Evolutionary conservation across 805 yeast species (phyloP), one percentile per base, ranked within the genome.

Genomic region (Candida argentea): DNA sequence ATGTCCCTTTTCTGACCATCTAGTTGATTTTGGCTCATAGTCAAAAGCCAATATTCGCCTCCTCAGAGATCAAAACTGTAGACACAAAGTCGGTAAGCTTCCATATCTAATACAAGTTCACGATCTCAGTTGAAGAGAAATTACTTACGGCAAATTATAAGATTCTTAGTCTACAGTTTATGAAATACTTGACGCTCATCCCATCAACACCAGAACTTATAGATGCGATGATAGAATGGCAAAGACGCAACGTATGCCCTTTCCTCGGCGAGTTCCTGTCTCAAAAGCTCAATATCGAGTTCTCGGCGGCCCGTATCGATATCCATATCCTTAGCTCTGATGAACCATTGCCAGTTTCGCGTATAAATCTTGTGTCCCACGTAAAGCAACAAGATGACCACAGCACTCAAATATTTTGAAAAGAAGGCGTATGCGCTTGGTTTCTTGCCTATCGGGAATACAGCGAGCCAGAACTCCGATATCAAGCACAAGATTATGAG

Each of bases 251-350:
- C 42, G 32, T 42, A 55, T 5, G 57, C 74, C 43, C 50, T 65
- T 48, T 76, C 80, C 47, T 71, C 79, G 3, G 60, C 63, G 27
- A 73, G 48, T 45, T 74, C 78, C 43, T 67, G 75, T 35, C 52
- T 60, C 27, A 75, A 44, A 24, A 69, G 48, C 15, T 74, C 80
- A 33, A 72, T 38, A 40, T 76, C 82, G 9, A 65, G 38, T 25
- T 67, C 71, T 36, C 78, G 64, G 47, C 80, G 67, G 29, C 85
- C 85, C 23, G 72, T 58, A 42, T 70, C 77, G 20, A 76, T 44
- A 39, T 74, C 81, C 39, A 76, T 67, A 16, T 70, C 67, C 22
- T 47, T 39, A 16, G 69, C 56, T 25, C 59, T 59, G 30, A 65
- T 48, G 41, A 61, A 62, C 13, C 57, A 45, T 20, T 47, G 50